phyloP scores from a whole-genome alignment of 257 asterid species.

The Petrea volubilis region DNA sequence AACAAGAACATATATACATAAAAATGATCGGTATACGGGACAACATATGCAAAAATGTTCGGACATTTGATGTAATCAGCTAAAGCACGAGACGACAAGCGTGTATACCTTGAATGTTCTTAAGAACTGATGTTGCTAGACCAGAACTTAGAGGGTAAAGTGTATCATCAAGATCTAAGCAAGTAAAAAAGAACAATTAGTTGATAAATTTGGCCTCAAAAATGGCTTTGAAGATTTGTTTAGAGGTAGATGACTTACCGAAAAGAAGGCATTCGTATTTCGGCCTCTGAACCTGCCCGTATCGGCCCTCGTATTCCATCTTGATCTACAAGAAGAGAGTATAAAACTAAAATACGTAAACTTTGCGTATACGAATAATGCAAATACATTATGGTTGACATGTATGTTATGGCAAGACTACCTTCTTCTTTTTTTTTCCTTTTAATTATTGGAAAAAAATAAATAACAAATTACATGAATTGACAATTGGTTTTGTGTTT shows the following conservation, averaged over 20 bases:
- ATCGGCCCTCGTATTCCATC: constrained; percentile 65
- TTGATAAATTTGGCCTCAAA: not conserved
- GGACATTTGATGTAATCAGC: not conserved
- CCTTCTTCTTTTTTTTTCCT: no score
- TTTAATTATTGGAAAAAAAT: not conserved
- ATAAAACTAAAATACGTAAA: constrained; percentile 27
- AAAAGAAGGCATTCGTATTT: constrained; percentile 89
- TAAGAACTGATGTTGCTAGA: constrained; percentile 54
- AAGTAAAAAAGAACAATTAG: not conserved
- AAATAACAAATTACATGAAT: not conserved
- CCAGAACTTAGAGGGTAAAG: constrained; percentile 88
- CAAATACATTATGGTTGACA: constrained; percentile 22
- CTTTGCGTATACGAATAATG: constrained; percentile 20
- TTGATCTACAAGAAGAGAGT: constrained; percentile 32
- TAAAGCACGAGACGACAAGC: not conserved
- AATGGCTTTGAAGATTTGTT: not conserved
- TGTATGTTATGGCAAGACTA: not conserved
- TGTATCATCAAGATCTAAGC: constrained; percentile 84
- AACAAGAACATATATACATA: not conserved
- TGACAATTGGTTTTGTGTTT: constrained; percentile 3
- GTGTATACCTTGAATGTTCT: constrained; percentile 68
- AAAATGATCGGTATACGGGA: not conserved
- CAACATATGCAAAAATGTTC: not conserved
- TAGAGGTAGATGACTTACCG: constrained; percentile 39
- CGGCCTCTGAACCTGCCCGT: constrained; percentile 57